Percentiles rank a stretch among this genome's conserved stretches.
These are phyloP conservation scores for Termitomyces sp. DNA, from an alignment of 768 basidiomycete species.

Conservation along the genomic window DNA sequence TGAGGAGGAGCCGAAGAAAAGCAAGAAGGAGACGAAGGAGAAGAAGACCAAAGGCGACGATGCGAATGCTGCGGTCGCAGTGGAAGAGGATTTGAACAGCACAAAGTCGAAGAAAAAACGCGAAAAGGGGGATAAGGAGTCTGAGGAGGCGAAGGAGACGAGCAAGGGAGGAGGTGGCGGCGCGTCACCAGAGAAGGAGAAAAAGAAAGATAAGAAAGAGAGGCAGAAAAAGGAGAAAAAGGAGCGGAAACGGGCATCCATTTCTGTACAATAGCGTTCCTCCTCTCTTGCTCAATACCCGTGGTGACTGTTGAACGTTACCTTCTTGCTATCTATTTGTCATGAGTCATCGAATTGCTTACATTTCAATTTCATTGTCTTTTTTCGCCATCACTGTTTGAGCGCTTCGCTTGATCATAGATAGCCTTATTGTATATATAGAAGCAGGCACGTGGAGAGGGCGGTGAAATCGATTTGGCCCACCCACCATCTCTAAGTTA, in stretches of 20 bases:
- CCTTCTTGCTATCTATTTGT: background rate
- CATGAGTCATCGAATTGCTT: background rate
- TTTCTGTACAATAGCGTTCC: conserved; percentile 12
- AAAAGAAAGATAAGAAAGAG: conserved; percentile 5
- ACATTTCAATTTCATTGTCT: background rate
- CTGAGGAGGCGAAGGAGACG: background rate
- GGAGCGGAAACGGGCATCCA: conserved; percentile 16
- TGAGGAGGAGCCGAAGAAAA: conserved; percentile 14
- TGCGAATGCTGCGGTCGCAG: background rate
- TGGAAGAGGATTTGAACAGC: background rate
- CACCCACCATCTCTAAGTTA: conserved; percentile 10
- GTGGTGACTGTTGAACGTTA: background rate
- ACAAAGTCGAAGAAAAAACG: background rate
- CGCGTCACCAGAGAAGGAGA: conserved; percentile 13
- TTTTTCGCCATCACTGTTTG: background rate
- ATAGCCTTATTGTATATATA: conserved; percentile 7
- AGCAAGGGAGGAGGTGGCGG: conserved; percentile 1
- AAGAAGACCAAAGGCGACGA: background rate
- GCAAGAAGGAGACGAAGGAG: conserved; percentile 12
- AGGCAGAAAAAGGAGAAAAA: conserved; percentile 16
- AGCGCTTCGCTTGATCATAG: background rate
- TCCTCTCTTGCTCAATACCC: background rate
- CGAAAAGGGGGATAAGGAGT: background rate
- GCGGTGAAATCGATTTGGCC: conserved; percentile 25
- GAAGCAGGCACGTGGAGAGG: conserved; percentile 25